Conservation (phyloP, 768 basidiomycete genomes). For the Nidula microcarpa region DNA sequence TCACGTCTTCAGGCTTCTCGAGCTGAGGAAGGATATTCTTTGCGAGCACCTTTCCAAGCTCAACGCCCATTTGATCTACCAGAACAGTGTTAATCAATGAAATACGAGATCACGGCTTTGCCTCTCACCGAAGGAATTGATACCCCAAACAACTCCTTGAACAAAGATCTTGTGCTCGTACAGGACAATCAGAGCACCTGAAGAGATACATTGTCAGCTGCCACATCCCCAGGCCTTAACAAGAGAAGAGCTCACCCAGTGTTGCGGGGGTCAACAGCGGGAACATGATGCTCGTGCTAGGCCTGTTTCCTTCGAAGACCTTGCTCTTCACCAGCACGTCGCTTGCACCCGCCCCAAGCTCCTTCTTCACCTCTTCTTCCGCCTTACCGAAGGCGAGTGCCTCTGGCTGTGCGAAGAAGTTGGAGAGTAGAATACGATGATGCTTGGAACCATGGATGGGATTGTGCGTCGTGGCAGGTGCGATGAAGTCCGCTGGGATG, state of each 20-base stretch:
- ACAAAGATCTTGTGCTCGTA: slow-evolving; percentile 99
- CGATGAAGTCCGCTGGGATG: slow-evolving; percentile 90
- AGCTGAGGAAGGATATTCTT: slow-evolving; percentile 94
- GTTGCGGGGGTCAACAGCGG: slow-evolving; percentile 86
- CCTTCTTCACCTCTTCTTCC: slow-evolving; percentile 78
- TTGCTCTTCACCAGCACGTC: slow-evolving; percentile 93
- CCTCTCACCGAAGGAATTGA: slow-evolving; percentile 79
- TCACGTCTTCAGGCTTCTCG: slow-evolving; percentile 71
- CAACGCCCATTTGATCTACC: slow-evolving; percentile 94
- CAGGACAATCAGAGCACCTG: slow-evolving; percentile 70
- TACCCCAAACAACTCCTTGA: slow-evolving; percentile 96
- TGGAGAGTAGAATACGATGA: slow-evolving; percentile 95
- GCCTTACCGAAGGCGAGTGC: slow-evolving; percentile 98
- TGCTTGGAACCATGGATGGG: slow-evolving; percentile 85
- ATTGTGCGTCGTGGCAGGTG: slow-evolving; percentile 87
- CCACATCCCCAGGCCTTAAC: too few relatives aligned
- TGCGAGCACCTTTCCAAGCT: slow-evolving; percentile 95
- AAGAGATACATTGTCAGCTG: too few relatives aligned
- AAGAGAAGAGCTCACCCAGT: slow-evolving; percentile 45
- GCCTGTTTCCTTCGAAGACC: slow-evolving; percentile 96
- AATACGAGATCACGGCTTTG: too few relatives aligned
- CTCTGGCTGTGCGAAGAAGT: slow-evolving; percentile 98
- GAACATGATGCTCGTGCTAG: slow-evolving; percentile 96
- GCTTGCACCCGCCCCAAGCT: slow-evolving; percentile 65
- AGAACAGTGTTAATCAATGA: too few relatives aligned